Conservation (phyloP, 1,139 yeast genomes). For the Geotrichum europaeum region DNA sequence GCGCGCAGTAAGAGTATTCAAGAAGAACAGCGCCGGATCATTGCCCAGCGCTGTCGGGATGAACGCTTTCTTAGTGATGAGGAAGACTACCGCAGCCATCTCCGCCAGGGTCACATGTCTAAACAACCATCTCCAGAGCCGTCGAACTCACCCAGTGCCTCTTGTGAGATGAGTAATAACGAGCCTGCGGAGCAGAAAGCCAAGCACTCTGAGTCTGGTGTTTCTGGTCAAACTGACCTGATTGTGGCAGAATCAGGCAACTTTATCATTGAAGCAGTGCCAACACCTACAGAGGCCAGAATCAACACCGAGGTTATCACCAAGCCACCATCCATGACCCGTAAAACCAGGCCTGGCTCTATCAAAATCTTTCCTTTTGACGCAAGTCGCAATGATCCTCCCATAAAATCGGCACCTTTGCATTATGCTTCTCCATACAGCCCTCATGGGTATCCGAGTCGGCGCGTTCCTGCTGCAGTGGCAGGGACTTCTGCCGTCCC, state of each 20-base stretch:
- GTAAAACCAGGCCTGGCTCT: constrained; percentile 11
- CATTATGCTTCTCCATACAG: constrained; percentile 13
- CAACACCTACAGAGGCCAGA: constrained; percentile 15
- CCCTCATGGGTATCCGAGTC: constrained; percentile 9
- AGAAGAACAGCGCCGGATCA: constrained; percentile 33
- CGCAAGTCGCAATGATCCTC: constrained; percentile 5
- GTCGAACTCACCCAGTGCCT: neutral
- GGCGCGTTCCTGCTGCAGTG: constrained; percentile 5
- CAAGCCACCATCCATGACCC: constrained; percentile 1
- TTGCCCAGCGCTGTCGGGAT: constrained; percentile 26
- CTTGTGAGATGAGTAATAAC: neutral
- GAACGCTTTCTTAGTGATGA: constrained; percentile 5
- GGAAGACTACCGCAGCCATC: constrained; percentile 3
- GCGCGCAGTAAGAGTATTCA: constrained; percentile 26
- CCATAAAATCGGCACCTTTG: constrained; percentile 18
- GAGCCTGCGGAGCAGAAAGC: neutral
- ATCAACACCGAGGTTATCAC: neutral
- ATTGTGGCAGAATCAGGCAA: constrained; percentile 15
- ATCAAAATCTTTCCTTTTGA: constrained; percentile 13
- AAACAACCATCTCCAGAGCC: neutral
- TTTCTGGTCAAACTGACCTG: constrained; percentile 10
- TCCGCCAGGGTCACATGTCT: neutral
- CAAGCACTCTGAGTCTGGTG: neutral
- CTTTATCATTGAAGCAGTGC: constrained; percentile 17
- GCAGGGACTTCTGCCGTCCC: neutral